A percentile compares a stretch with the other conserved stretches of the same genome.
Conservation (phyloP, 768 basidiomycete species). For the Hygrocybe coccinea region DNA sequence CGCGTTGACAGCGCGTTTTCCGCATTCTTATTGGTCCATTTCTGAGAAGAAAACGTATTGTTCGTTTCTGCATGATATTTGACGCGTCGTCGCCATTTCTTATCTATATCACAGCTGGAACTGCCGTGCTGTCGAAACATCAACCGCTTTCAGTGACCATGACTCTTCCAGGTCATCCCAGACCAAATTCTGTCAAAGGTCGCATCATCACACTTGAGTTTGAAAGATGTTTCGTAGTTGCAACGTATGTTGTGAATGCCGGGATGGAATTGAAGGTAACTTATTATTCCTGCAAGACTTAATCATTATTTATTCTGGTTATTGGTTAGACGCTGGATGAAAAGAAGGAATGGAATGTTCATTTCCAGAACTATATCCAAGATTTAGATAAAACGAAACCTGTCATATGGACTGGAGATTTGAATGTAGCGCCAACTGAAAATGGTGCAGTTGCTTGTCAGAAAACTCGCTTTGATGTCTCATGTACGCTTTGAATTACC, state of each 20-base stretch:
- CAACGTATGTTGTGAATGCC: slow-evolving; percentile 83
- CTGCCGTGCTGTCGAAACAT: slow-evolving; percentile 72
- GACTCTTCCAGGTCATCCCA: slow-evolving; percentile 71
- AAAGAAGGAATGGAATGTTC: slow-evolving; percentile 61
- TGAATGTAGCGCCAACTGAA: slow-evolving; percentile 81
- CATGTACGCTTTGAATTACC: slow-evolving; percentile 1
- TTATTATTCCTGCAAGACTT: background rate
- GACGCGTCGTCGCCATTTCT: background rate
- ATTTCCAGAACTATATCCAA: slow-evolving; percentile 71
- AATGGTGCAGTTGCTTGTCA: slow-evolving; percentile 39
- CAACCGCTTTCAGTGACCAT: slow-evolving; percentile 62
- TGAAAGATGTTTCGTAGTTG: slow-evolving; percentile 59
- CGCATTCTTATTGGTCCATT: slow-evolving; percentile 72
- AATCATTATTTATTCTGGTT: background rate
- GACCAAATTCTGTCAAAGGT: slow-evolving; percentile 60
- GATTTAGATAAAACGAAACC: slow-evolving; percentile 73
- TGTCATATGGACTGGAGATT: slow-evolving; percentile 83
- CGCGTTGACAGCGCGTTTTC: slow-evolving; percentile 51
- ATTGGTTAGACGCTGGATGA: slow-evolving; percentile 59
- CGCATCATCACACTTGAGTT: slow-evolving; percentile 83
- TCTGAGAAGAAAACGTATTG: slow-evolving; percentile 77
- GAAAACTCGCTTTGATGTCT: background rate
- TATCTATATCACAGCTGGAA: slow-evolving; percentile 55
- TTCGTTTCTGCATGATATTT: slow-evolving; percentile 18
- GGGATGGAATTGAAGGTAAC: slow-evolving; percentile 68